A percentile compares a stretch with the other conserved stretches of the same genome.
Conservation (phyloP, 2,329 filamentous ascomycete species). For the Colletotrichum siamense region DNA sequence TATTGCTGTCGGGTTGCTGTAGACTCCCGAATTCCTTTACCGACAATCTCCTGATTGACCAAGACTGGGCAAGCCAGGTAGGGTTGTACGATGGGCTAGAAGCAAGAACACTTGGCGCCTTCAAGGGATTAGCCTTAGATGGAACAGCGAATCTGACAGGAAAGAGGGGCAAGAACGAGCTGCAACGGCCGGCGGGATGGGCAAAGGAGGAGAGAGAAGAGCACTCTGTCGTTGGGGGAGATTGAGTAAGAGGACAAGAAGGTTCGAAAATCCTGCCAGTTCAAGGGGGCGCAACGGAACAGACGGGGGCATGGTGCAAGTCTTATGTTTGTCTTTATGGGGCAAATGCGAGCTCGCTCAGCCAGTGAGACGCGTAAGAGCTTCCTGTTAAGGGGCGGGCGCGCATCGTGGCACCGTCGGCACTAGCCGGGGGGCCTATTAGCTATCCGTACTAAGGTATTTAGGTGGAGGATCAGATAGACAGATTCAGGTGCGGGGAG, state of each 20-base stretch:
- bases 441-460: background rate
- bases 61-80: background rate
- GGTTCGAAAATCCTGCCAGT: background rate
- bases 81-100: background rate
- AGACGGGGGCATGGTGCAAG: background rate
- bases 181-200: background rate
- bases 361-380: constrained; percentile 10
- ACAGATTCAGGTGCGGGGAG: background rate
- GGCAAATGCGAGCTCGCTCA: constrained; percentile 1
- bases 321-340: background rate
- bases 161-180: constrained; percentile 6
- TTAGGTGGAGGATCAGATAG: background rate
- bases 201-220: background rate
- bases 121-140: background rate
- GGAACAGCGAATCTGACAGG: background rate
- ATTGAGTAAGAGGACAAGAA: background rate
- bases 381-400: background rate
- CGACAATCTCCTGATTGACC: background rate
- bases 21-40: background rate
- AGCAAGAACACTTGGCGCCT: background rate
- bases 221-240: background rate
- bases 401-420: background rate
- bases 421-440: background rate
- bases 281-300: background rate
- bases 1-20: background rate